Evolutionary conservation across 768 basidiomycete genomes (phyloP), one percentile per base, ranked within the genome.

Genomic region (Rhizopogon roseolus): DNA sequence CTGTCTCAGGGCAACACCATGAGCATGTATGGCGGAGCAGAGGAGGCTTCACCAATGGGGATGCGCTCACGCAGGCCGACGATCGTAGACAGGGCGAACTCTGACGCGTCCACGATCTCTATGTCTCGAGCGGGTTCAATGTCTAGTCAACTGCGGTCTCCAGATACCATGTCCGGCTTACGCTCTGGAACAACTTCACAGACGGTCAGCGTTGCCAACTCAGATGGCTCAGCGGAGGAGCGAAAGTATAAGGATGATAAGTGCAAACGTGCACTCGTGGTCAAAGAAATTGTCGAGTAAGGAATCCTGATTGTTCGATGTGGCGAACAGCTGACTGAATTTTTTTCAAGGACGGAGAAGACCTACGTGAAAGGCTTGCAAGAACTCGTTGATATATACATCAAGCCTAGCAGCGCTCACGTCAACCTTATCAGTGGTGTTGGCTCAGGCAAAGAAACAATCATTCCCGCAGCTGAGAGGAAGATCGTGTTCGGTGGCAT

Each of bases 301-400:
- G 90, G 80, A 22, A 57, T 34, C 36, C 58, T 34, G 53, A 34
- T 45, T 44, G 5, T 29, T 41, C n/a, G 8, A 40, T 34, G 54
- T 49, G 22, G 42, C 32, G 16, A 52, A 55, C 62, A 3, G 16
- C 49, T 64, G 28, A 65, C 57, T 49, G n/a, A 36, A 29, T 17
- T 14, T 34, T 52, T 6, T n/a, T n/a, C n/a, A 22, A 93, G 92
- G 62, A 98, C 96, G 41, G 97, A 99, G 71, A 80, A 89, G 56
- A 93, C 94, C 1, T 99, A 99, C 70, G 91, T 96, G 56, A 88
- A 88, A 58, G 90, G 93, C n/a, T 73, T 99, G 32, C 86, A 91
- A 64, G 96, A 97, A 68, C 82, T 99, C 8, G 85, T 95, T 48
- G 90, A 93, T 54, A 96, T 99, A 49, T 99, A 98, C 65, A 90